Conservation (phyloP, 2,329 filamentous ascomycete species). For the Sphaerulina musiva region DNA sequence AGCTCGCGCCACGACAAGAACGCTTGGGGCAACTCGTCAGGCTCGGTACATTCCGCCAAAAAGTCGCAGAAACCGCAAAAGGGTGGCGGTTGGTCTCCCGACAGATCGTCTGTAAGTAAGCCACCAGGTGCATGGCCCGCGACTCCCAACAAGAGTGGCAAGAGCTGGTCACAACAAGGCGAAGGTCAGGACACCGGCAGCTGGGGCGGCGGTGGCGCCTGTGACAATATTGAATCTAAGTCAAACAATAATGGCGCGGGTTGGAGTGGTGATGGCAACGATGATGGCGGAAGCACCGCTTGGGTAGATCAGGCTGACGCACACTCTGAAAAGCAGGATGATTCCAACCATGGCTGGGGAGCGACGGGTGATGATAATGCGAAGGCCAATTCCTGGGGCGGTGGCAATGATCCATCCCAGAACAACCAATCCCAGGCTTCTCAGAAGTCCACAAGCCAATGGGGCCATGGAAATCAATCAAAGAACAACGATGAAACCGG, state of each 20-base stretch:
- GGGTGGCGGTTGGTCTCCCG: background rate
- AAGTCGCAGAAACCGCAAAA: background rate
- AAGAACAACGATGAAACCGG: background rate
- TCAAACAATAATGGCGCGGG: background rate
- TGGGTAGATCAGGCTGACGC: background rate
- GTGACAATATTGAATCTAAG: background rate
- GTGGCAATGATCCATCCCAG: background rate
- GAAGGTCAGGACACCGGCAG: background rate
- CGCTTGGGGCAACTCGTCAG: background rate
- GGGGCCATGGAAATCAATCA: background rate
- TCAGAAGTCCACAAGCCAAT: background rate
- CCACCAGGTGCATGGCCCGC: background rate
- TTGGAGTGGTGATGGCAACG: background rate
- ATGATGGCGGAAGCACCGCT: constrained; percentile 1
- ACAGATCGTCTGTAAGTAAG: background rate
- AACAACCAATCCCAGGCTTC: background rate
- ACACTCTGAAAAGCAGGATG: background rate
- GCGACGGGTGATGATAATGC: background rate
- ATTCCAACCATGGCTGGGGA: background rate
- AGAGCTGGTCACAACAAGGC: constrained; percentile 1
- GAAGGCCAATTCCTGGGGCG: constrained; percentile 14
- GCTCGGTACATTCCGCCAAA: background rate
- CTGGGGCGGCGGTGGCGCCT: background rate
- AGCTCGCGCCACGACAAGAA: background rate
- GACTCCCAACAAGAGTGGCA: background rate